These are phyloP conservation scores for Liriodendron chinense DNA, from an alignment of 164 flowering plant species.

Conservation along the genomic window DNA sequence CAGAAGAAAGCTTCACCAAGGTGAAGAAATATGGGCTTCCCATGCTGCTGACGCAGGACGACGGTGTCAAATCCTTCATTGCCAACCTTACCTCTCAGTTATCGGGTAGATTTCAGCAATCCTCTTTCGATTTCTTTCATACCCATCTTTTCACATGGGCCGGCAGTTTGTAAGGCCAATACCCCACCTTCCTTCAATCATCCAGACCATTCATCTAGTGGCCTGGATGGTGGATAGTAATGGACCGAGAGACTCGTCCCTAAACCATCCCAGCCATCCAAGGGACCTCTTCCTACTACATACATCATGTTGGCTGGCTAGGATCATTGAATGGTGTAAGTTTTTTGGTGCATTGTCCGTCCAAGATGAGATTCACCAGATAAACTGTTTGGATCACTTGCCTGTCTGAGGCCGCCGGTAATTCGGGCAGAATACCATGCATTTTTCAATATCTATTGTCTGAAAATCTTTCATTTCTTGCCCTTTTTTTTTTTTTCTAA, in stretches of 20 bases:
- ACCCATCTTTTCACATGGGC: neutral
- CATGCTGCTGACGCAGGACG: constrained; percentile 89
- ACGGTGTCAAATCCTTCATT: constrained; percentile 81
- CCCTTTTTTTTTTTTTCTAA: constrained; percentile 3
- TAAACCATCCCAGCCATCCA: too few species aligned
- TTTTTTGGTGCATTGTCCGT: neutral
- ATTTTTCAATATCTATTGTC: too few species aligned
- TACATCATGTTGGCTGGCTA: too few species aligned
- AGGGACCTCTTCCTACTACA: too few species aligned
- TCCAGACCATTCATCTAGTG: neutral
- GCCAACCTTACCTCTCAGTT: constrained; percentile 74
- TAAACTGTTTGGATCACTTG: too few species aligned
- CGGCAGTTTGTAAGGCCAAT: neutral
- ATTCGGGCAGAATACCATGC: too few species aligned
- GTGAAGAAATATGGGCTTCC: constrained; percentile 98
- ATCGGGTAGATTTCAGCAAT: constrained; percentile 44
- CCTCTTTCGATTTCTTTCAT: neutral
- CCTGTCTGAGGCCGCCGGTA: too few species aligned
- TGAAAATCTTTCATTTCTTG: neutral
- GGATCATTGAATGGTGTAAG: too few species aligned
- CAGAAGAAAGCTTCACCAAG: constrained; percentile 83
- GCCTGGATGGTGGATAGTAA: too few species aligned
- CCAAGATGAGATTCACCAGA: neutral
- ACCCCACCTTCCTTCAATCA: neutral
- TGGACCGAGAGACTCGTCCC: too few species aligned